phyloP scores from a whole-genome alignment of 805 yeast genomes.

The Priceomyces castillae region DNA sequence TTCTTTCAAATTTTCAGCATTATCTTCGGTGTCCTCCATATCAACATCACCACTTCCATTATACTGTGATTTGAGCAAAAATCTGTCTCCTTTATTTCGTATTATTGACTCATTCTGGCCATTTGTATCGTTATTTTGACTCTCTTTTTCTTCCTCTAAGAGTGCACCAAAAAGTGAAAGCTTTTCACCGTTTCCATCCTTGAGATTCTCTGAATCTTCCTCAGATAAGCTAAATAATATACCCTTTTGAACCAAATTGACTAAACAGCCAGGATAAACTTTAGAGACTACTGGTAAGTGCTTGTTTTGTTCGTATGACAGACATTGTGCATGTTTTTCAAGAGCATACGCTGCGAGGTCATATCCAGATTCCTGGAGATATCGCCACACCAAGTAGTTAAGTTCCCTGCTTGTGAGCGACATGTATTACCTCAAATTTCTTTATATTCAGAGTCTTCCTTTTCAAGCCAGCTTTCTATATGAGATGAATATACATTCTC shows the following conservation, averaged over 20 bases:
- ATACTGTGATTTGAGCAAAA: constrained; percentile 9
- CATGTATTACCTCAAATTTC: constrained; percentile 40
- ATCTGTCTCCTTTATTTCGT: constrained; percentile 3
- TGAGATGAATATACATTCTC: background rate
- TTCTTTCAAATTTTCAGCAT: background rate
- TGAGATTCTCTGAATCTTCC: constrained; percentile 43
- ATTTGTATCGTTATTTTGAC: background rate
- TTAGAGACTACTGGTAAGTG: constrained; percentile 39
- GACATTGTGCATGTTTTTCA: constrained; percentile 67
- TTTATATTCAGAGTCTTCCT: constrained; percentile 3
- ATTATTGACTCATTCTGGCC: background rate
- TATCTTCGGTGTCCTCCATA: constrained; percentile 6
- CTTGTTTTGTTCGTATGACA: constrained; percentile 48
- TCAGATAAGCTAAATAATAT: constrained; percentile 74
- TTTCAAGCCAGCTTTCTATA: background rate
- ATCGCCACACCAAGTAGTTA: constrained; percentile 90
- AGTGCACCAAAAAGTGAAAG: constrained; percentile 58
- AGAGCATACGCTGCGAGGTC: constrained; percentile 79
- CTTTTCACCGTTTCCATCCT: constrained; percentile 14
- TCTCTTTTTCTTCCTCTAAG: constrained; percentile 35
- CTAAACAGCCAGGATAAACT: constrained; percentile 78
- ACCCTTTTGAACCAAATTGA: constrained; percentile 82
- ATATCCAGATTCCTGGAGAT: constrained; percentile 79
- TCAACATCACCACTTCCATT: constrained; percentile 8
- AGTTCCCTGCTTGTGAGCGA: constrained; percentile 79